Percentiles rank a stretch among this genome's conserved stretches.
Conservation (phyloP, 75 land plant genomes). For the Pseudotsuga menziesii region DNA sequence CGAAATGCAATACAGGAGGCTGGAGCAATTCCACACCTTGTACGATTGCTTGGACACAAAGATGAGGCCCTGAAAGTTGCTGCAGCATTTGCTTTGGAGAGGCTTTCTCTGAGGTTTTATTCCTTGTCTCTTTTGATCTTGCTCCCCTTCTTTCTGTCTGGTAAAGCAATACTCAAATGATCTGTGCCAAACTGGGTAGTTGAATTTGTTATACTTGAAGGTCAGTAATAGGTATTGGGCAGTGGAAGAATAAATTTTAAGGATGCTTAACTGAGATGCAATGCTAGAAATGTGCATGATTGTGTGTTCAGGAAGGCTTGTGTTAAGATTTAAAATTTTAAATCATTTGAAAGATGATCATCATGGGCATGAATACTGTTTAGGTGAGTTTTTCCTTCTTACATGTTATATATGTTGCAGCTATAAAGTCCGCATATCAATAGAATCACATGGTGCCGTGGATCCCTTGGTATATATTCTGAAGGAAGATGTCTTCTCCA, state of each 20-base stretch:
- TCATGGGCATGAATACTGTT: background rate
- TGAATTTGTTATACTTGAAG: background rate
- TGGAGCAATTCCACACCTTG: slow-evolving; percentile 66
- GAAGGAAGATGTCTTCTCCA: slow-evolving; percentile 30
- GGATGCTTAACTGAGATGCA: background rate
- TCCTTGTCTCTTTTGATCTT: background rate
- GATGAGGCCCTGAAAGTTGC: slow-evolving; percentile 50
- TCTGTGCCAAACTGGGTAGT: background rate
- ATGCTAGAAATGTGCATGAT: background rate
- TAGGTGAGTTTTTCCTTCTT: background rate
- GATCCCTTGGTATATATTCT: slow-evolving; percentile 47
- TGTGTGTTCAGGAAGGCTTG: background rate
- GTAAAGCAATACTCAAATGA: background rate
- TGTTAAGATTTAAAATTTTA: too few species aligned
- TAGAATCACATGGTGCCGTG: slow-evolving; percentile 62
- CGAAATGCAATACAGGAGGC: slow-evolving; percentile 71
- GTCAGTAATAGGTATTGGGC: background rate
- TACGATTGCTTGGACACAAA: slow-evolving; percentile 43
- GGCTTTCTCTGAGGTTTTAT: slow-evolving; percentile 66
- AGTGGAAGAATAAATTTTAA: background rate
- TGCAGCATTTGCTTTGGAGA: slow-evolving; percentile 61
- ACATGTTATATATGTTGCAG: slow-evolving; percentile 21
- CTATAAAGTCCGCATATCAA: slow-evolving; percentile 40
- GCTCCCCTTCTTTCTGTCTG: slow-evolving; percentile 1
- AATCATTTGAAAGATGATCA: background rate